Base-by-base conservation (phyloP, 805 yeast species). In the Candida khao-thaluensis region DNA sequence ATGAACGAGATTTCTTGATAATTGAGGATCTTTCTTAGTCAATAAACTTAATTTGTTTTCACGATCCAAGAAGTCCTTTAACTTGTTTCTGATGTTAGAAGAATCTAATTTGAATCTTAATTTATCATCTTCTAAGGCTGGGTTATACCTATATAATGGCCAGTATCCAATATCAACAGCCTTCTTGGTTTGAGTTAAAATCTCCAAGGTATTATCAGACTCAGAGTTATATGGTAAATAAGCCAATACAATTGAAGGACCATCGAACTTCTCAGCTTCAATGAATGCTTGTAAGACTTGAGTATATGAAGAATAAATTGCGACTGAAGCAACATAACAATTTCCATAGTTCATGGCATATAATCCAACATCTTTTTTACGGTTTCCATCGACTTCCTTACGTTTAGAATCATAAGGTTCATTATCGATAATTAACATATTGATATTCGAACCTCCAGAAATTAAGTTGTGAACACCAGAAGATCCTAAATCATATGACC, bases 131-230 rank as follows among this genome's bases (percentile, higher is more conserved):
- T 71, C 74, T 35, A 72, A 60, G 7, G 60, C 48, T 40, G 97
- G 96, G 51, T 87, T 75, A 66, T 75, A 91, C 58, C 96, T 75
- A 68, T 90, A 91, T 45, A 91, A 73, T 34, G 98, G 98, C 95
- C 97, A 89, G 67, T 84, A 83, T n/a, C 98, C 98, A 23, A 89
- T 71, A 53, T 87, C 96, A 32, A 91, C 95, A 16, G 96, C 91
- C 46, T 66, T 69, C 62, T 91, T 91, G 23, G 97, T 90, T 59
- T 86, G 93, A 59, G 85, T 82, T 52, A 91, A 72, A 31, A 90
- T 79, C 17, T 80, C 76, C 49, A 91, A 67, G 28, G 95, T 82
- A 45, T 80, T 69, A 47, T 82, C 83, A 40, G 67, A 70, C 55
- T 85, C 91, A 15, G 70, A 60, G 33, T 68, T 56, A 60, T 82